phyloP scores from a whole-genome alignment of 2,329 filamentous ascomycete species.

The Arthrocladium fulminans region DNA sequence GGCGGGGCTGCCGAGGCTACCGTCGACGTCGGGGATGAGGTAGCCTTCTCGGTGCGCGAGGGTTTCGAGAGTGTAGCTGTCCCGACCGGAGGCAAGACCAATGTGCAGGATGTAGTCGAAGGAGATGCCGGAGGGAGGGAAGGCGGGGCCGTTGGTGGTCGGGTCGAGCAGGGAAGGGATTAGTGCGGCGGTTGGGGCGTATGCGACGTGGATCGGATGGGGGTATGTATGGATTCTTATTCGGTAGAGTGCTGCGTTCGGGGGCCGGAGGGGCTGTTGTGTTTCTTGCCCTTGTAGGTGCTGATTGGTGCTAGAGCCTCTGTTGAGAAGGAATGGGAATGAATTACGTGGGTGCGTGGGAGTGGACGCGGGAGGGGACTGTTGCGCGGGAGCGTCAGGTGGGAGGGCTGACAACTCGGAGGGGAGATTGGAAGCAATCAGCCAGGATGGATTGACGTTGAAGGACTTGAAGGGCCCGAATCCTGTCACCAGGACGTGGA shows the following conservation, averaged over 20 bases:
- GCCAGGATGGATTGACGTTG: slow-evolving; percentile 69
- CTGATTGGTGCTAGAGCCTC: too few relatives aligned
- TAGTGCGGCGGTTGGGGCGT: slow-evolving; percentile 54
- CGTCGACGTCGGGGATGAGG: slow-evolving; percentile 60
- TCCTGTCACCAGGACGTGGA: slow-evolving; percentile 40
- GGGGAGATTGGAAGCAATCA: slow-evolving; percentile 64
- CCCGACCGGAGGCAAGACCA: slow-evolving; percentile 61
- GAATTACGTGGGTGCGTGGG: slow-evolving; percentile 31
- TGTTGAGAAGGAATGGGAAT: background rate
- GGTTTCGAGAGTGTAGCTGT: slow-evolving; percentile 62
- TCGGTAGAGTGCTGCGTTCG: slow-evolving; percentile 13
- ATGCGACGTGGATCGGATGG: slow-evolving; percentile 60
- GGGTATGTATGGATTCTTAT: slow-evolving; percentile 59
- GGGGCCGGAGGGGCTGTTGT: slow-evolving; percentile 8
- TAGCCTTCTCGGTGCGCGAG: slow-evolving; percentile 66
- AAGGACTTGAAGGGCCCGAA: slow-evolving; percentile 64
- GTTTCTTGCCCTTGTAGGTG: too few relatives aligned
- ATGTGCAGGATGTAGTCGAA: slow-evolving; percentile 64
- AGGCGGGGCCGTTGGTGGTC: slow-evolving; percentile 25
- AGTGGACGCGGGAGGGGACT: slow-evolving; percentile 24
- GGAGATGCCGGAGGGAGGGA: slow-evolving; percentile 25
- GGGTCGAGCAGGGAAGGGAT: slow-evolving; percentile 55
- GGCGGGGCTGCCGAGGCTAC: slow-evolving; percentile 31
- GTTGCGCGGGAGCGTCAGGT: slow-evolving; percentile 7
- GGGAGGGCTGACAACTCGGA: slow-evolving; percentile 46